Evolutionary conservation across 768 basidiomycete genomes (phyloP), one percentile per base, ranked within the genome.

Genomic region (Mycena haematopus): DNA sequence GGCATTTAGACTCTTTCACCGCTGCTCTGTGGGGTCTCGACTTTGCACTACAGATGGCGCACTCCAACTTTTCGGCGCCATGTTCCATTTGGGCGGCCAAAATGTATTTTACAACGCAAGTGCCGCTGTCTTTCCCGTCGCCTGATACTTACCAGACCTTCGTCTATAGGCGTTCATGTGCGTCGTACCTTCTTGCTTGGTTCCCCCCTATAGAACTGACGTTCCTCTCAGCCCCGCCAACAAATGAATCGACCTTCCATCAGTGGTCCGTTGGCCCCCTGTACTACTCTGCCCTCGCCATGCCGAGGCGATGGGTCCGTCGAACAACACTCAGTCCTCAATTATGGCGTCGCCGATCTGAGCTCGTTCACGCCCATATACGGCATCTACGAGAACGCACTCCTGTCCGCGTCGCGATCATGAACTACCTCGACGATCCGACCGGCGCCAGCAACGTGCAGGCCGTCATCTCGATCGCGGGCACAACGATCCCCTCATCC

Each of bases 341-440:
- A 83, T 33, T 54, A 68, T 31, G 69, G 71, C 25, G 46, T 47
- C 29, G 71, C 72, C 59, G 51, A 61, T 22, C 72, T 68, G 38
- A 74, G 72, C 70, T 72, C 74, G 31, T 78, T 70, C 65, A 80
- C 77, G 29, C 82, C 83, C 5, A 79, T 71, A 0, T 86, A 84
- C 67, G 80, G 77, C 71, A 74, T 60, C 51, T 53, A 60, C 52
- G 59, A 60, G 42, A 60, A 60, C 52, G 59, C 29, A 44, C 44
- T 77, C 80, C 8, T 68, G 74, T 8, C 72, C 78, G 49, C 11
- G 65, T 83, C 6, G 80, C 76, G 10, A 65, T 84, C 29, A 74
- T 86, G 76, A 86, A 86, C 73, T 85, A 74, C 62, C 71, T 82
- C 29, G 69, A 71, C 29, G 82, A 84, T 62, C 40, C 72, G 0